Conservation (phyloP, 129 eudicot species). For the Chrysanthemum lavandulifolium region DNA sequence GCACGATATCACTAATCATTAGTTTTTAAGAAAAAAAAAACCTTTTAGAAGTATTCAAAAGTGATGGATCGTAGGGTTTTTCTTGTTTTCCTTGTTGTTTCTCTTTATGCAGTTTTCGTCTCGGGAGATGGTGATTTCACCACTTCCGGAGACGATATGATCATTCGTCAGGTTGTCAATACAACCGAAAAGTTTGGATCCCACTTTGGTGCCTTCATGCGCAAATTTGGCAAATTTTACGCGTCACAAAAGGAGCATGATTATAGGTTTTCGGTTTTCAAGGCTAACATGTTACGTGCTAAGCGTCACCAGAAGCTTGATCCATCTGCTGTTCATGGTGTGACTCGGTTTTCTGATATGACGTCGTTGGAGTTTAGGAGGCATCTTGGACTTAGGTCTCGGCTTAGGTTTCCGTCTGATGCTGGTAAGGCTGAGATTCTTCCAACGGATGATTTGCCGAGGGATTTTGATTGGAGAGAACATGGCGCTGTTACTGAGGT, state of each 20-base stretch:
- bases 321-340: constrained; percentile 69
- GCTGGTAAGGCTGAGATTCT: constrained; percentile 69
- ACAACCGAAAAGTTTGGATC: constrained; percentile 17
- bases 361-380: constrained; percentile 50
- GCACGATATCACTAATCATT: no score
- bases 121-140: no score
- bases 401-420: constrained; percentile 49
- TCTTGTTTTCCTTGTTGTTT: no score
- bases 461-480: constrained; percentile 80
- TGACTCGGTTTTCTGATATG: constrained; percentile 73
- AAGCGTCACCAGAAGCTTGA: constrained; percentile 56
- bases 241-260: constrained; percentile 65
- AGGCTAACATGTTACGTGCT: constrained; percentile 59
- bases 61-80: no score
- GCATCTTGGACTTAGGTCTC: constrained; percentile 53
- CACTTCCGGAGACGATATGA: constrained; percentile 7
- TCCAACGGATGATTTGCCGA: constrained; percentile 65
- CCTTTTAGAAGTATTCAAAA: no score
- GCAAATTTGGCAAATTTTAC: constrained; percentile 49
- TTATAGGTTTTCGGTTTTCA: constrained; percentile 57
- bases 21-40: no score
- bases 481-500: constrained; percentile 63
- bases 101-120: no score
- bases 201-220: constrained; percentile 60
- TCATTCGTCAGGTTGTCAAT: constrained; percentile 67